phyloP scores from a whole-genome alignment of 345 rosid species.

The Citrus glauca region DNA sequence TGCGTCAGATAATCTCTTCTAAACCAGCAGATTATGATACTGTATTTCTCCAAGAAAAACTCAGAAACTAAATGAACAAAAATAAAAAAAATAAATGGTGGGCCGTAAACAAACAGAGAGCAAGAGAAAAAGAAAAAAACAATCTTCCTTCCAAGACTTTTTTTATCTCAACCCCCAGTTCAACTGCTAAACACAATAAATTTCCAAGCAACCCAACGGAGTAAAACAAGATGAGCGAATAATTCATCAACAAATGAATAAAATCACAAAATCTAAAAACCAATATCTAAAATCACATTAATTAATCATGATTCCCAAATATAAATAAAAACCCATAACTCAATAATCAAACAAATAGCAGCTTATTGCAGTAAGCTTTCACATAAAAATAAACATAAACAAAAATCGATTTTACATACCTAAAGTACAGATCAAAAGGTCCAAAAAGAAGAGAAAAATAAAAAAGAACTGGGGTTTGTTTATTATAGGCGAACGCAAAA shows the following conservation, averaged over 20 bases:
- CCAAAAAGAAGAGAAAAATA: not conserved
- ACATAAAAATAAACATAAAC: not conserved
- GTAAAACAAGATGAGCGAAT: not conserved
- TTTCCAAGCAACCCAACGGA: not conserved
- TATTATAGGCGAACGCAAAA: not conserved
- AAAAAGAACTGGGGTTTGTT: not conserved
- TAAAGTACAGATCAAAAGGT: not conserved
- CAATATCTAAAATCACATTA: not conserved
- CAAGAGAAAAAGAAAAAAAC: not conserved
- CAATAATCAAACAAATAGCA: not conserved
- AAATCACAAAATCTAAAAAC: not conserved
- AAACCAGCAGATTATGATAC: not conserved
- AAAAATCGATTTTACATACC: slow-evolving; percentile 1
- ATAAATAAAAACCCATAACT: not conserved
- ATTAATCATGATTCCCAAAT: not conserved
- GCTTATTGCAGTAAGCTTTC: not conserved
- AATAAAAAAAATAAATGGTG: not conserved
- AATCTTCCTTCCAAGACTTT: not conserved
- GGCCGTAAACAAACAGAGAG: not conserved
- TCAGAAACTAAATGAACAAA: not conserved
- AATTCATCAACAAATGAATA: not conserved
- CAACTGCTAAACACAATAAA: not conserved
- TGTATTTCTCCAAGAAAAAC: not conserved
- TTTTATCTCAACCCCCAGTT: not conserved
- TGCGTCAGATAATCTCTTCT: not conserved